Percentiles rank a stretch among this genome's conserved stretches.
phyloP scores from a whole-genome alignment of 345 rosid species.

The Aurinia saxatilis region DNA sequence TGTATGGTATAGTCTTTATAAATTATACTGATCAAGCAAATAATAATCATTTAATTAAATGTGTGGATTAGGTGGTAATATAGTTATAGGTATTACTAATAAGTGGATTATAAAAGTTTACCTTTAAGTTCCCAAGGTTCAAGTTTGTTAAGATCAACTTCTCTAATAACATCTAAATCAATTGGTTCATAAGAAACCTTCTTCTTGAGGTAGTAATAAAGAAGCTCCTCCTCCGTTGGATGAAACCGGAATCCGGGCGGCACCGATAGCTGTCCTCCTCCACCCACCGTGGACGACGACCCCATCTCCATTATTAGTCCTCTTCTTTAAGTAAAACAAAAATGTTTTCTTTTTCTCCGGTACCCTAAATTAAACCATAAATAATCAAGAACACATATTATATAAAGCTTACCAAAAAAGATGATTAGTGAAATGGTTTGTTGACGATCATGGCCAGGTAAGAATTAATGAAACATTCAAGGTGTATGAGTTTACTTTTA shows the following conservation, averaged over 20 bases:
- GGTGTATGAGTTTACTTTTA: not conserved
- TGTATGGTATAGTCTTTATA: not conserved
- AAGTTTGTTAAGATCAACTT: conserved; percentile 94
- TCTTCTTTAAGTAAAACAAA: conserved; percentile 8
- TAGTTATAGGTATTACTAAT: not conserved
- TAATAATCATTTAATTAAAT: not conserved
- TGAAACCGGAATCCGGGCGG: conserved; percentile 98
- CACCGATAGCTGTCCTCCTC: conserved; percentile 67
- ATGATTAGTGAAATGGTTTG: not conserved
- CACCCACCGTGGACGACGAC: conserved; percentile 40
- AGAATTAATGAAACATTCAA: no score
- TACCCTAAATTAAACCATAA: conserved; percentile 5
- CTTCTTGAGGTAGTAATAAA: conserved; percentile 86
- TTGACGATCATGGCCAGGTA: no score
- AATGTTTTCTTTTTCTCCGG: conserved; percentile 1
- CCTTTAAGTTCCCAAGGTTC: conserved; percentile 99
- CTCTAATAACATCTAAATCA: conserved; percentile 90
- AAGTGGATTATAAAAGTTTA: conserved; percentile 11
- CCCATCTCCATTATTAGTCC: conserved; percentile 25
- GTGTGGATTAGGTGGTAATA: conserved; percentile 10
- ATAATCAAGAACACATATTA: conserved; percentile 5
- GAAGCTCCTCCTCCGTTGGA: conserved; percentile 96
- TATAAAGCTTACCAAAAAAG: not conserved
- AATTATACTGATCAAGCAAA: not conserved
- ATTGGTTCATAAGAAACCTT: conserved; percentile 93